These are phyloP conservation scores for Gaeumannomyces sp. DNA, from an alignment of 2,329 filamentous ascomycete species.

Conservation along the genomic window DNA sequence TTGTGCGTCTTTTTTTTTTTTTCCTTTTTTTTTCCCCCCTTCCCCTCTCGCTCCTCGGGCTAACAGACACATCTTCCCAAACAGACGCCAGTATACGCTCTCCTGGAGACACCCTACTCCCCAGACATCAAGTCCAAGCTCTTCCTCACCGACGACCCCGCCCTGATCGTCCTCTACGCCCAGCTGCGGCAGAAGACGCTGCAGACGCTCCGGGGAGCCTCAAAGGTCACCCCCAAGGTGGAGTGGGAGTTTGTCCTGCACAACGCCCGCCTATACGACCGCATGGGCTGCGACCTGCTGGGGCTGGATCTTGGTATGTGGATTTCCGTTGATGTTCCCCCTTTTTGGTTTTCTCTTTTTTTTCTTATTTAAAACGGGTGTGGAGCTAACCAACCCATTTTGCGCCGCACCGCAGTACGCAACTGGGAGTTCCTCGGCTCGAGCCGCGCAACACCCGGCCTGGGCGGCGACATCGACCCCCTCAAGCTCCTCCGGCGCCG, in stretches of 20 bases:
- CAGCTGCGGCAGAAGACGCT: conserved; percentile 76
- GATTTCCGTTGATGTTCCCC: conserved; percentile 18
- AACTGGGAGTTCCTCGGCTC: conserved; percentile 74
- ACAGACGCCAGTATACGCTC: conserved; percentile 69
- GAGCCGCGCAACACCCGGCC: conserved; percentile 23
- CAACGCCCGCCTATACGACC: conserved; percentile 75
- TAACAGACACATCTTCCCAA: background rate
- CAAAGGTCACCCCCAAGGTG: conserved; percentile 67
- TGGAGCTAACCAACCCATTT: conserved; percentile 1
- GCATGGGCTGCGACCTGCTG: conserved; percentile 89
- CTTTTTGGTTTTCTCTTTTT: conserved; percentile 10
- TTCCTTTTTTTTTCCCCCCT: conserved; percentile 1
- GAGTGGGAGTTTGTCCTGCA: conserved; percentile 90
- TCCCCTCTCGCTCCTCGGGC: conserved; percentile 2
- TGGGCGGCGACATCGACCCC: conserved; percentile 53
- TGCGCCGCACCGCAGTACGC: conserved; percentile 49
- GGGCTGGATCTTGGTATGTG: conserved; percentile 72
- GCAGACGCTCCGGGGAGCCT: conserved; percentile 79
- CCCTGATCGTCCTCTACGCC: conserved; percentile 78
- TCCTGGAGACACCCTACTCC: conserved; percentile 62
- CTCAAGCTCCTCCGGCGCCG: conserved; percentile 63
- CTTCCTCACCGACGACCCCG: conserved; percentile 86
- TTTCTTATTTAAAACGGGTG: conserved; percentile 6
- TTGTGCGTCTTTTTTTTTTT: conserved; percentile 46
- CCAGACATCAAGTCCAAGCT: conserved; percentile 68